Evolutionary conservation across 2,329 filamentous ascomycete species (phyloP).

Genomic region (Ceratocystis cubensis): DNA sequence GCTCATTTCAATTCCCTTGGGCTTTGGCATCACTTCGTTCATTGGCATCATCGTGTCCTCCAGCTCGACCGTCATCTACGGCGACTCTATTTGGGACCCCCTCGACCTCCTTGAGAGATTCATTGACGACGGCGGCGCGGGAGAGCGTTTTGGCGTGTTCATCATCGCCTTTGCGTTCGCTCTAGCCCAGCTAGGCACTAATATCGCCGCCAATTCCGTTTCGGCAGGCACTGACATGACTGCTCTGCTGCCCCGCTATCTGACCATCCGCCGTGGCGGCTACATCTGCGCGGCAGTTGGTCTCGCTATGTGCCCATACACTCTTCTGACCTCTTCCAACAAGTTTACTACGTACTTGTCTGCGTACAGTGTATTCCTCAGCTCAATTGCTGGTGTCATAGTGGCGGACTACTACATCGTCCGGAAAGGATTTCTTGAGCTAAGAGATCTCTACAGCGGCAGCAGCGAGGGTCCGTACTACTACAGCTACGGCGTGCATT

Average conservation of each 20-base stretch:
- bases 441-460: slow-evolving; percentile 67
- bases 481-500: slow-evolving; percentile 61
- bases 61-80: slow-evolving; percentile 55
- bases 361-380: slow-evolving; percentile 88
- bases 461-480: slow-evolving; percentile 57
- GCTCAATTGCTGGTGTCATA: slow-evolving; percentile 85
- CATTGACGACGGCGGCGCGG: slow-evolving; percentile 54
- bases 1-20: slow-evolving; percentile 57
- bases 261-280: slow-evolving; percentile 76
- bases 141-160: slow-evolving; percentile 62
- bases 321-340: slow-evolving; percentile 60
- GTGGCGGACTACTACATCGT: slow-evolving; percentile 79
- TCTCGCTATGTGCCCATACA: slow-evolving; percentile 78
- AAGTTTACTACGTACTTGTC: slow-evolving; percentile 86
- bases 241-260: slow-evolving; percentile 62
- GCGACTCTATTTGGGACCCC: slow-evolving; percentile 60
- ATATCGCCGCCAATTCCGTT: slow-evolving; percentile 77
- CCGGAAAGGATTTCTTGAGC: slow-evolving; percentile 65
- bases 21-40: slow-evolving; percentile 69
- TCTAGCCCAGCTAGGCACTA: slow-evolving; percentile 72
- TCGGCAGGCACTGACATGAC: slow-evolving; percentile 75
- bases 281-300: slow-evolving; percentile 74
- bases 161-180: slow-evolving; percentile 58
- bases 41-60: slow-evolving; percentile 71
- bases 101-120: slow-evolving; percentile 54